Evolutionary conservation across 208 protist species (phyloP), one percentile per base, ranked within the genome.

Genomic region (Trypanosoma melophagium): DNA sequence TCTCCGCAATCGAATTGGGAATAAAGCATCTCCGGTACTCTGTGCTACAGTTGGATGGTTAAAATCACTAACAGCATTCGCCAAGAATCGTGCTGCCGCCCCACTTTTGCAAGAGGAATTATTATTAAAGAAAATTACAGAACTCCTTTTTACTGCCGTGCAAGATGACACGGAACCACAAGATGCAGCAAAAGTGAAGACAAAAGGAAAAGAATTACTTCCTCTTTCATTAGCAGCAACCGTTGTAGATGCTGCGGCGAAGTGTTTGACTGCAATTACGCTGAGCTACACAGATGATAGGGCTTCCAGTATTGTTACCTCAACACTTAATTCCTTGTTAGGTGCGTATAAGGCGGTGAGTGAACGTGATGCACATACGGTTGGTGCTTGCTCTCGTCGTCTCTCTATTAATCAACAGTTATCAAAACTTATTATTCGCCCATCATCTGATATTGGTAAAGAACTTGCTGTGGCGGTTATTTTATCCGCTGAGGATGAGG

Each of bases 401-500:
- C 63, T 81, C 7, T 71, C 87, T 0, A 47, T 90, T 9, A 76
- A 81, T 49, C 73, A 85, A 63, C 87, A 90, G 59, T 68, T 93
- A 22, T 64, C 71, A 58, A 83, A 82, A 63, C 76, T 93, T 14
- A 64, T 90, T 7, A 55, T 79, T 24, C 53, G 57, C 13, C 87
- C 84, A 12, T 75, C 75, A 24, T 44, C 68, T 21, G 80, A 85
- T 66, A 69, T 94, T 35, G 58, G 63, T 16, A 71, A 79, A 47
- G 89, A 92, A 71, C 66, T 94, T 51, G 81, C 80, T 0, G 80
- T 81, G 22, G 67, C 84, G 12, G 82, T 89, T 12, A 68, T 91
- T 35, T 58, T 94, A 12, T 92, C 89, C 2, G 66, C 84, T 38
- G 89, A 95, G 57, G 81, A 79, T 16, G 76, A 88, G 28, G 56